Conservation (phyloP, 1,284 basidiomycete genomes). For the Leccinum fuscescens region DNA sequence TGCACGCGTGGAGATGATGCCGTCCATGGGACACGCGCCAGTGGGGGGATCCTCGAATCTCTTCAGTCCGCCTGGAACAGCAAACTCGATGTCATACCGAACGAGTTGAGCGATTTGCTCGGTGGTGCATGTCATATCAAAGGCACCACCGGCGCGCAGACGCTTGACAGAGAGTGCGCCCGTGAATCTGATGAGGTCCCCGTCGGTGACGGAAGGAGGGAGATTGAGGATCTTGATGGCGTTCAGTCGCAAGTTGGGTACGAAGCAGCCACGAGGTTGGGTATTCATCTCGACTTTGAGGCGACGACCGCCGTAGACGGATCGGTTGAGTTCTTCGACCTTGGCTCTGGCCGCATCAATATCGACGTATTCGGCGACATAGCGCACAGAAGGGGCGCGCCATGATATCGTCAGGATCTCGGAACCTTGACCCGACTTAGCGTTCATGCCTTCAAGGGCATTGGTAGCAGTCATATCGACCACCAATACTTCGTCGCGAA, state of each 20-base stretch:
- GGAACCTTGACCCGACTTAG: conserved; percentile 25
- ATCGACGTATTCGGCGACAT: conserved; percentile 39
- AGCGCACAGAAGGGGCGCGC: conserved; percentile 39
- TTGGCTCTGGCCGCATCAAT: conserved; percentile 18
- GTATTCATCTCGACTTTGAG: conserved; percentile 44
- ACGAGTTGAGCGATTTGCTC: conserved; percentile 16
- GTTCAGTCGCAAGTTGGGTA: conserved; percentile 23
- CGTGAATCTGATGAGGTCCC: conserved; percentile 23
- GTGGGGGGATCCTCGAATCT: conserved; percentile 23
- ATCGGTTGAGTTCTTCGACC: conserved; percentile 35
- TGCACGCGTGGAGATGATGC: conserved; percentile 36
- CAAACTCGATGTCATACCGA: conserved; percentile 21
- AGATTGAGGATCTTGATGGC: conserved; percentile 36
- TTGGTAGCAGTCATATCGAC: conserved; percentile 40
- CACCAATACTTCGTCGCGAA: conserved; percentile 38
- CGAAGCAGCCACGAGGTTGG: conserved; percentile 27
- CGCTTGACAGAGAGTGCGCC: conserved; percentile 23
- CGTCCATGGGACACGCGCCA: conserved; percentile 17
- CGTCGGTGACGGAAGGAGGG: conserved; percentile 20
- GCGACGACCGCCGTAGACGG: conserved; percentile 37
- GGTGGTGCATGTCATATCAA: not conserved
- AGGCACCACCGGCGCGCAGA: conserved; percentile 7
- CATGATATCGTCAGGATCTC: conserved; percentile 45
- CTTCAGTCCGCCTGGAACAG: conserved; percentile 15
- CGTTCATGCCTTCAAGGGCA: conserved; percentile 40